phyloP scores from a whole-genome alignment of 2,329 filamentous ascomycete species.

The Diaporthe sp. region DNA sequence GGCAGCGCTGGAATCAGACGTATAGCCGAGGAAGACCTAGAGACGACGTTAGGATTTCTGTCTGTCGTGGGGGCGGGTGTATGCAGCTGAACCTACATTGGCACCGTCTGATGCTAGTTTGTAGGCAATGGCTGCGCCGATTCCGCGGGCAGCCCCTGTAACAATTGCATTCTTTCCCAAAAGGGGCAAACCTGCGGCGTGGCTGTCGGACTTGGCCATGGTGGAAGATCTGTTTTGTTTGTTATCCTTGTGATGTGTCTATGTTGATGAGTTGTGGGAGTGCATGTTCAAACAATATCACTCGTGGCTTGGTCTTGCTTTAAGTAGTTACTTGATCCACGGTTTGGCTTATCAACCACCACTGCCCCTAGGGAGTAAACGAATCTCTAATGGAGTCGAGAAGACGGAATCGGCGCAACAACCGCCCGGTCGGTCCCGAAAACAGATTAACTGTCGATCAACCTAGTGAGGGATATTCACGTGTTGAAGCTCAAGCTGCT shows the following conservation, averaged over 20 bases:
- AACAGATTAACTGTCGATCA: neutral
- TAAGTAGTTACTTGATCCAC: neutral
- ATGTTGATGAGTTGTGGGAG: neutral
- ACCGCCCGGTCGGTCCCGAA: neutral
- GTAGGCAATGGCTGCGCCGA: constrained; percentile 54
- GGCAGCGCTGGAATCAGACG: constrained; percentile 73
- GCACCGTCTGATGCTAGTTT: constrained; percentile 52
- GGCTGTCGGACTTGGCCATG: constrained; percentile 1
- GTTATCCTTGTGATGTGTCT: neutral
- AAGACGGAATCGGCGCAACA: neutral
- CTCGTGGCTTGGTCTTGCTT: neutral
- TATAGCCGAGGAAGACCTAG: constrained; percentile 69
- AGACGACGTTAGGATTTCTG: neutral
- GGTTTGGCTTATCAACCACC: neutral
- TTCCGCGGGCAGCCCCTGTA: constrained; percentile 49
- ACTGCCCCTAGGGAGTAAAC: neutral
- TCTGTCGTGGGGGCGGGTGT: neutral
- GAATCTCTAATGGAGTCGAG: no score
- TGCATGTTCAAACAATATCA: neutral
- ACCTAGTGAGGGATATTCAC: neutral
- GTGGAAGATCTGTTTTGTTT: neutral
- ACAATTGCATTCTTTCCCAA: constrained; percentile 59
- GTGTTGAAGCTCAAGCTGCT: neutral
- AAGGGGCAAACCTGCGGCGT: constrained; percentile 43
- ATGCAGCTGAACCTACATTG: constrained; percentile 39